A percentile compares a stretch with the other conserved stretches of the same genome.
Conservation (phyloP, 257 asterid species). For the Nicotiana otophora region DNA sequence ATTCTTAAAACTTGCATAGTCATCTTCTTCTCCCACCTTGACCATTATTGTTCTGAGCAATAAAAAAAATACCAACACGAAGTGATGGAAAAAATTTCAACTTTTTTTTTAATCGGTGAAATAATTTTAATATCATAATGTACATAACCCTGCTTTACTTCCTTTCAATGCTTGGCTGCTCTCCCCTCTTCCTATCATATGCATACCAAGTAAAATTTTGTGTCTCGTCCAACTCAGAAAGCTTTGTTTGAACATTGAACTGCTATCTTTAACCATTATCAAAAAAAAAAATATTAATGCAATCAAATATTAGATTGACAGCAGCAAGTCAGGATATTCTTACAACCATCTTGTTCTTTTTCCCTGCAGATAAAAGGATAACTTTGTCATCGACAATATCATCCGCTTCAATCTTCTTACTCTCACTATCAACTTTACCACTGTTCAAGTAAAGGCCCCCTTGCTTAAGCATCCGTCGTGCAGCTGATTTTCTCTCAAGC, state of each 20-base stretch:
- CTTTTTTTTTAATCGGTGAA: no score
- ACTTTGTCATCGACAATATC: slow-evolving; percentile 77
- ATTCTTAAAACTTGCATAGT: background rate
- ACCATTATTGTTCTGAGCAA: background rate
- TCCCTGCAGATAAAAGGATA: slow-evolving; percentile 83
- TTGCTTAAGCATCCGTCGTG: slow-evolving; percentile 78
- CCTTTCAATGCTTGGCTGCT: background rate
- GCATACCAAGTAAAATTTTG: background rate
- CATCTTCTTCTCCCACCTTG: background rate
- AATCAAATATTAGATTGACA: background rate
- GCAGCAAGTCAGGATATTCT: slow-evolving; percentile 43
- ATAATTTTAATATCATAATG: background rate
- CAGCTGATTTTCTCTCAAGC: slow-evolving; percentile 88
- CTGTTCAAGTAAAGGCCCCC: slow-evolving; percentile 91
- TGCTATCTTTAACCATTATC: no score
- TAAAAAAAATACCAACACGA: background rate
- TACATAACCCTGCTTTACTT: background rate
- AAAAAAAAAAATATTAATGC: background rate
- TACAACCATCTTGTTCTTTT: slow-evolving; percentile 91
- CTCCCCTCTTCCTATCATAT: background rate
- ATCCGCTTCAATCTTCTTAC: slow-evolving; percentile 63
- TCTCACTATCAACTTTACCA: slow-evolving; percentile 64
- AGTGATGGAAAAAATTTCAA: background rate
- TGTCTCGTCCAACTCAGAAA: background rate
- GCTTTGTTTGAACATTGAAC: background rate